Conservation (phyloP, 2,329 filamentous ascomycete species). For the Setomelanomma holmii region DNA sequence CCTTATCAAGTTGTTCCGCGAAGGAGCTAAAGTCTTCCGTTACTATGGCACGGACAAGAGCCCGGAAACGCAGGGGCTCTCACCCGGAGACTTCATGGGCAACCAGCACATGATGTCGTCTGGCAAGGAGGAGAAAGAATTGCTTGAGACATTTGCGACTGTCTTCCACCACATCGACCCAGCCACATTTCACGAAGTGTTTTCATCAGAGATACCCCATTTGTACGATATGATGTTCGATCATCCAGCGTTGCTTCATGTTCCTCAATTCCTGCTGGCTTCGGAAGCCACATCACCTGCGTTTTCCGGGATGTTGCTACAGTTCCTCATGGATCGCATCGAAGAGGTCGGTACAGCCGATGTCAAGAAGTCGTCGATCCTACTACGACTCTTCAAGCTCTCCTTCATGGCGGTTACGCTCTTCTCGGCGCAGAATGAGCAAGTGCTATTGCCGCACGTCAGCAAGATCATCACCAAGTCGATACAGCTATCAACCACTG, state of each 20-base stretch:
- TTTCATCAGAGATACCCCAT: slow-evolving; percentile 94
- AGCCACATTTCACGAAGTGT: slow-evolving; percentile 97
- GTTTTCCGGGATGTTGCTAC: slow-evolving; percentile 96
- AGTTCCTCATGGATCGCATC: slow-evolving; percentile 96
- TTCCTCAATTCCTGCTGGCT: slow-evolving; percentile 98
- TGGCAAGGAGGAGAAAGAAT: slow-evolving; percentile 94
- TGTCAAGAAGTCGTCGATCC: slow-evolving; percentile 88
- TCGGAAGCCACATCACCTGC: slow-evolving; percentile 97
- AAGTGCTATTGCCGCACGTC: slow-evolving; percentile 92
- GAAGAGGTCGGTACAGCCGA: slow-evolving; percentile 93
- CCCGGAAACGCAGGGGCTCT: slow-evolving; percentile 75
- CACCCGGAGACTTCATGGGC: slow-evolving; percentile 88
- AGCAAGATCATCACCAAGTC: slow-evolving; percentile 97
- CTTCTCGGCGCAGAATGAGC: slow-evolving; percentile 93
- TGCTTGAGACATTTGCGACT: slow-evolving; percentile 96
- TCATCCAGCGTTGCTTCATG: slow-evolving; percentile 89
- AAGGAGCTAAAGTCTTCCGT: slow-evolving; percentile 93
- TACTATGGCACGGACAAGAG: slow-evolving; percentile 94
- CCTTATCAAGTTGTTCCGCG: slow-evolving; percentile 95
- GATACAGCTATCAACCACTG: slow-evolving; percentile 92
- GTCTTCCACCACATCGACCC: slow-evolving; percentile 99
- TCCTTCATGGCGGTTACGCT: slow-evolving; percentile 99
- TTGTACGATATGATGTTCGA: slow-evolving; percentile 98
- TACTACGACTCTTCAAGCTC: slow-evolving; percentile 93
- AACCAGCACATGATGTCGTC: slow-evolving; percentile 95